Percentiles rank a stretch among this genome's conserved stretches.
These are phyloP conservation scores for Parachlorella kessleri DNA, from an alignment of 139 green algal genomes.

Conservation along the genomic window DNA sequence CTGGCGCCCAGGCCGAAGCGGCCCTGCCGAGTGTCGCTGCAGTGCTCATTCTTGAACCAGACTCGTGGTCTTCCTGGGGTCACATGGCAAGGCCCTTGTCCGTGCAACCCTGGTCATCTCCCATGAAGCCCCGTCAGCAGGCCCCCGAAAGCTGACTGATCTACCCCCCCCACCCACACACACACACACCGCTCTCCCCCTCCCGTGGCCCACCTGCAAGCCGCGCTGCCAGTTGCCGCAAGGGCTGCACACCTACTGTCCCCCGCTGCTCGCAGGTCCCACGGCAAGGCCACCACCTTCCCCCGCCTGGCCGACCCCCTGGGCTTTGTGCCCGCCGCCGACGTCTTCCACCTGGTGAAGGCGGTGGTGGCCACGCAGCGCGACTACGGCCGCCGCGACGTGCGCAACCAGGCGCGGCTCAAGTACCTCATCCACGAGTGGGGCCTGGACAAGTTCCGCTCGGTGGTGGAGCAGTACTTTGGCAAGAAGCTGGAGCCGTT, in stretches of 20 bases:
- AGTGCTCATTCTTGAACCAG: too few relatives aligned
- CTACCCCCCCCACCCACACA: constrained; percentile 35
- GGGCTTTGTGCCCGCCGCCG: constrained; percentile 93
- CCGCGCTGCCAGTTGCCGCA: too few relatives aligned
- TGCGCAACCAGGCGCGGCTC: constrained; percentile 90
- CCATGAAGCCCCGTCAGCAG: too few relatives aligned
- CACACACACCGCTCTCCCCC: neutral
- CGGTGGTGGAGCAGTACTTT: constrained; percentile 96
- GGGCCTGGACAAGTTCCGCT: constrained; percentile 94
- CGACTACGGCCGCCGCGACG: constrained; percentile 98
- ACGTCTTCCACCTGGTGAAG: constrained; percentile 96
- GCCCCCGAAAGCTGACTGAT: too few relatives aligned
- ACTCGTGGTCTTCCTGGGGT: too few relatives aligned
- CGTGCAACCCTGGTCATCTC: too few relatives aligned
- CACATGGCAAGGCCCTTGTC: too few relatives aligned
- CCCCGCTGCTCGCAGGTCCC: constrained; percentile 19
- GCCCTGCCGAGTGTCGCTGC: too few relatives aligned
- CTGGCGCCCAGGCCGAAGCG: too few relatives aligned
- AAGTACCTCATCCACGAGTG: constrained; percentile 99
- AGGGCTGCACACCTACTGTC: too few relatives aligned
- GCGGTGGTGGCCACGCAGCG: constrained; percentile 95
- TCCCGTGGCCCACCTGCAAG: too few relatives aligned
- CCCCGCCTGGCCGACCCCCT: constrained; percentile 88
- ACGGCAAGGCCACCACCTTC: constrained; percentile 85
- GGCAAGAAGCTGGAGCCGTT: constrained; percentile 95